A percentile compares a stretch with the other conserved stretches of the same genome.
phyloP scores from a whole-genome alignment of 305 asterid genomes.

The Plantago lanceolata region DNA sequence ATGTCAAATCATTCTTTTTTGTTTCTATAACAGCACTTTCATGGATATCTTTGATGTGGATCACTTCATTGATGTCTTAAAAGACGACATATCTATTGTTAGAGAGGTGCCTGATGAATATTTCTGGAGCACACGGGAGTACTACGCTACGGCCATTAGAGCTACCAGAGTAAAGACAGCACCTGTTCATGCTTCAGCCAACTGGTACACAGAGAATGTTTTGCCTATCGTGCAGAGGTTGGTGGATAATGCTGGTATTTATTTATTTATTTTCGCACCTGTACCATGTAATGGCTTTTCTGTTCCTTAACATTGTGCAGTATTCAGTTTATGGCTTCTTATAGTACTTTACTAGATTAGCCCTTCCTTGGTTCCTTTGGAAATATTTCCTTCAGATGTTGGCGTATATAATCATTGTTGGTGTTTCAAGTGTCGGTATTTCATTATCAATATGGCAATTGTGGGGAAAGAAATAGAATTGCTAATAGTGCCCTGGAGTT shows the following conservation, averaged over 20 bases:
- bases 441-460: neutral
- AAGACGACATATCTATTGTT: constrained; percentile 74
- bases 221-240: constrained; percentile 75
- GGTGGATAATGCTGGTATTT: constrained; percentile 17
- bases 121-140: constrained; percentile 96
- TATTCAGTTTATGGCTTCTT: neutral
- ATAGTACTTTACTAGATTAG: neutral
- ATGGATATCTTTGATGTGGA: constrained; percentile 93
- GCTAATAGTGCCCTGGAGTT: too few species aligned
- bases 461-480: too few species aligned
- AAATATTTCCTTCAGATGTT: too few species aligned
- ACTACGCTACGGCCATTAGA: constrained; percentile 84
- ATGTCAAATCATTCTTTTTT: neutral
- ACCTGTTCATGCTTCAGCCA: constrained; percentile 91
- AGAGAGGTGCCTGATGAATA: constrained; percentile 84
- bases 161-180: constrained; percentile 88
- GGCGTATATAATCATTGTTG: neutral
- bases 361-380: too few species aligned
- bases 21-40: constrained; percentile 57
- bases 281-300: neutral
- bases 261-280: too few species aligned
- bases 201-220: constrained; percentile 91
- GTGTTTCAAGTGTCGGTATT: constrained; percentile 3
- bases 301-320: neutral
- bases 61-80: constrained; percentile 80